phyloP scores from a whole-genome alignment of 306 rosid species.

The Oxytropis ochrocephala region DNA sequence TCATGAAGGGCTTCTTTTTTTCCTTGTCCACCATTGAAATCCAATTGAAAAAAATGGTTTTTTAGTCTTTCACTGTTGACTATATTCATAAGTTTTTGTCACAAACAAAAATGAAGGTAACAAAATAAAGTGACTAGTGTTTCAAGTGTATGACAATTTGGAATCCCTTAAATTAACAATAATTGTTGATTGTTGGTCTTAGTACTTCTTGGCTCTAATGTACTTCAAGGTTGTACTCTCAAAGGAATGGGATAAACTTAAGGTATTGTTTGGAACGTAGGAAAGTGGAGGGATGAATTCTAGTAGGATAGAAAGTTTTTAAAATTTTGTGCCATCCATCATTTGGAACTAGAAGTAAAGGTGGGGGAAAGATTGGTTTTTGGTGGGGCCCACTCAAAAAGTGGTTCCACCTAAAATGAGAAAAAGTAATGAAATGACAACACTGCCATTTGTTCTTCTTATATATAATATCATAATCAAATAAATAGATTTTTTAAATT shows the following conservation, averaged over 20 bases:
- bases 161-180: neutral
- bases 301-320: no score
- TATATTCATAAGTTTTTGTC: constrained; percentile 1
- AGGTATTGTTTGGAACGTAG: no score
- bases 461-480: no score
- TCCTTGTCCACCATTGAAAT: constrained; percentile 27
- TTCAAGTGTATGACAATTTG: constrained; percentile 1
- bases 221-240: neutral
- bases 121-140: neutral
- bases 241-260: neutral
- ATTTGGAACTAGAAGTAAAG: no score
- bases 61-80: constrained; percentile 9
- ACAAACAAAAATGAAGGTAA: neutral
- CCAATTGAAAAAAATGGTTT: neutral
- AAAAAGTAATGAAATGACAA: no score
- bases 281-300: no score
- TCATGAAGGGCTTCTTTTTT: constrained; percentile 13
- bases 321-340: no score
- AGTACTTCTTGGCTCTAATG: neutral
- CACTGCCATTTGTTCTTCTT: no score
- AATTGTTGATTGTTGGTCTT: neutral
- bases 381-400: no score
- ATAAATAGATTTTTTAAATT: no score
- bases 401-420: no score
- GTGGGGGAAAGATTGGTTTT: no score